Conservation (phyloP, 805 yeast species). For the Candida dajiaensis region DNA sequence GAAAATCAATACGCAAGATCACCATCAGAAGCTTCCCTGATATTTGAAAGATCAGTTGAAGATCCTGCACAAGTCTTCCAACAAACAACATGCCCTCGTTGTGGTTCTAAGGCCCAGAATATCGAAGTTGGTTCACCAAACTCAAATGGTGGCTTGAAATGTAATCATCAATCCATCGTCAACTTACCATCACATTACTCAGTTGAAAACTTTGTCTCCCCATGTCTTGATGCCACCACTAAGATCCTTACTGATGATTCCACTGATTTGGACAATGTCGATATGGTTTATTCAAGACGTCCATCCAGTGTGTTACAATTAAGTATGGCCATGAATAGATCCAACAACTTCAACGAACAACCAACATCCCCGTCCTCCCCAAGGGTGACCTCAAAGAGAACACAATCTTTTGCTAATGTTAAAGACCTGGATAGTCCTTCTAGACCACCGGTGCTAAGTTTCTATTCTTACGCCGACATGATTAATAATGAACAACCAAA, state of each 20-base stretch:
- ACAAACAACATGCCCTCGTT: constrained; percentile 23
- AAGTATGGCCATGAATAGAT: constrained; percentile 33
- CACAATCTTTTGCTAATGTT: constrained; percentile 19
- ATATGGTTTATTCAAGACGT: constrained; percentile 60
- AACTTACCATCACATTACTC: constrained; percentile 35
- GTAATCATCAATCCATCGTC: constrained; percentile 25
- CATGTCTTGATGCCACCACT: constrained; percentile 75
- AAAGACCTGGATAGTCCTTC: constrained; percentile 16
- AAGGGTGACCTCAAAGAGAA: constrained; percentile 1
- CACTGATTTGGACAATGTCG: constrained; percentile 62
- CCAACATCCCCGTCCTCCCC: constrained; percentile 8
- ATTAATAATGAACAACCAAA: constrained; percentile 55
- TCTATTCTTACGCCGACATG: constrained; percentile 79
- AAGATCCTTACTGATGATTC: constrained; percentile 51
- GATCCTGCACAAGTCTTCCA: constrained; percentile 36
- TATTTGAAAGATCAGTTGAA: constrained; percentile 64
- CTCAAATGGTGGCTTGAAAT: constrained; percentile 10
- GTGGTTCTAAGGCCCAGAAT: constrained; percentile 16
- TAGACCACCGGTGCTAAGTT: constrained; percentile 31
- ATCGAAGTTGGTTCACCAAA: constrained; percentile 7
- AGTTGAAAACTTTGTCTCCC: constrained; percentile 67
- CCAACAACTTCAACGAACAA: constrained; percentile 22
- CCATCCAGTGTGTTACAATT: constrained; percentile 48
- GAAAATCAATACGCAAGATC: constrained; percentile 3
- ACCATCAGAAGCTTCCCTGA: constrained; percentile 34